A percentile compares a stretch with the other conserved stretches of the same genome.
phyloP scores from a whole-genome alignment of 495 filamentous ascomycete species.

The Penicillium daleae region DNA sequence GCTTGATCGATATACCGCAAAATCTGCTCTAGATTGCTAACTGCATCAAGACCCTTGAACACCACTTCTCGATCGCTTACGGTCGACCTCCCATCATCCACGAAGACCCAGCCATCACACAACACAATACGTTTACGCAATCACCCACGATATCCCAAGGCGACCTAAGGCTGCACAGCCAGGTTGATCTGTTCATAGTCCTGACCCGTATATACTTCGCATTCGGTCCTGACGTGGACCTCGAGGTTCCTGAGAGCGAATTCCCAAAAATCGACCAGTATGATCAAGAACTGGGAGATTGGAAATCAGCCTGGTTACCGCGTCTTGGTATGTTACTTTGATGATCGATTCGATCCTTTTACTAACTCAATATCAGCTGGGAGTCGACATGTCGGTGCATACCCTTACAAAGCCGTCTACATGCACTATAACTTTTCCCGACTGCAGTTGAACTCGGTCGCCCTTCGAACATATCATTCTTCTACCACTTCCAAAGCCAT shows the following conservation, averaged over 20 bases:
- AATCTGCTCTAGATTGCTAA: constrained; percentile 18
- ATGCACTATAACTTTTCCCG: constrained; percentile 60
- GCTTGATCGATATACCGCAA: constrained; percentile 15
- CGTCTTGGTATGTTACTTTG: constrained; percentile 44
- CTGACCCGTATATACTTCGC: constrained; percentile 59
- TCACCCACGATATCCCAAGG: constrained; percentile 48
- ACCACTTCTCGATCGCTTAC: constrained; percentile 60
- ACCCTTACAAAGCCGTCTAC: constrained; percentile 55
- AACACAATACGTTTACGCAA: constrained; percentile 54
- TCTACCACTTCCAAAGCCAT: constrained; percentile 51
- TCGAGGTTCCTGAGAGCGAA: constrained; percentile 53
- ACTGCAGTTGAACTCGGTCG: constrained; percentile 61
- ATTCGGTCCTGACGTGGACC: constrained; percentile 61
- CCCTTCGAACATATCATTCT: constrained; percentile 57
- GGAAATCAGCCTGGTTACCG: constrained; percentile 54
- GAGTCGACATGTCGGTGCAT: constrained; percentile 56
- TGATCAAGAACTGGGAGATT: constrained; percentile 48
- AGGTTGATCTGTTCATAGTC: constrained; percentile 62
- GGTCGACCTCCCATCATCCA: constrained; percentile 59
- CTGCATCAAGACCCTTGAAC: constrained; percentile 48
- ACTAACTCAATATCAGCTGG: constrained; percentile 38
- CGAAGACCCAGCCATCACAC: constrained; percentile 54
- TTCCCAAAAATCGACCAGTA: constrained; percentile 49
- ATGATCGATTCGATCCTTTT: constrained; percentile 8
- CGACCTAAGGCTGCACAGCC: constrained; percentile 58